These are phyloP conservation scores for Tricladium varicosporioides DNA, from an alignment of 2,329 filamentous ascomycete genomes.

Conservation along the genomic window DNA sequence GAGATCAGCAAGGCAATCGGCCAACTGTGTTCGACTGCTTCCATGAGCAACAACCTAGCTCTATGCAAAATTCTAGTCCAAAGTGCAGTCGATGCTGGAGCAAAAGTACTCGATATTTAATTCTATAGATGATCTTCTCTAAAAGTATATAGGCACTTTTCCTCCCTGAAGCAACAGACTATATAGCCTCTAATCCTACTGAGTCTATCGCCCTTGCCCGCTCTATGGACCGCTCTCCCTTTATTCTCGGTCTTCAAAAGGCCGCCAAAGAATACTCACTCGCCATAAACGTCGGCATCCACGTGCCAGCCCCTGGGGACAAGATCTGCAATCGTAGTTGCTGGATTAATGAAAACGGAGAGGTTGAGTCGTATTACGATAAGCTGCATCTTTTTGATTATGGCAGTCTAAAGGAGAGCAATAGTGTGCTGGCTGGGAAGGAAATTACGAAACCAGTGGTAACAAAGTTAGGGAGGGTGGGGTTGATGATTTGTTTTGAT, in stretches of 20 bases:
- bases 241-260: constrained; percentile 71
- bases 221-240: constrained; percentile 63
- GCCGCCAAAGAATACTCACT: constrained; percentile 63
- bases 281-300: constrained; percentile 83
- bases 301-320: constrained; percentile 59
- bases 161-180: constrained; percentile 77
- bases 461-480: constrained; percentile 72
- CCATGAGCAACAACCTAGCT: constrained; percentile 73
- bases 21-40: constrained; percentile 83
- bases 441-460: constrained; percentile 66
- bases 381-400: constrained; percentile 89
- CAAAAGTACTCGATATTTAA: too few relatives aligned
- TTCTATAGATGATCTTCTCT: too few relatives aligned
- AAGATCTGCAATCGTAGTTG: constrained; percentile 62
- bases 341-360: constrained; percentile 62
- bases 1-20: constrained; percentile 66
- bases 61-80: constrained; percentile 72
- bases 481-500: constrained; percentile 86
- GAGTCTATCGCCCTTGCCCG: constrained; percentile 71
- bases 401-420: constrained; percentile 62
- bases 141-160: constrained; percentile 67
- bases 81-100: constrained; percentile 72
- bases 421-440: constrained; percentile 65
- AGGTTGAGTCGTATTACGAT: constrained; percentile 66
- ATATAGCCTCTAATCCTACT: constrained; percentile 68